These are phyloP conservation scores for Massarina eburnea DNA, from an alignment of 2,329 filamentous ascomycete genomes.

Conservation along the genomic window DNA sequence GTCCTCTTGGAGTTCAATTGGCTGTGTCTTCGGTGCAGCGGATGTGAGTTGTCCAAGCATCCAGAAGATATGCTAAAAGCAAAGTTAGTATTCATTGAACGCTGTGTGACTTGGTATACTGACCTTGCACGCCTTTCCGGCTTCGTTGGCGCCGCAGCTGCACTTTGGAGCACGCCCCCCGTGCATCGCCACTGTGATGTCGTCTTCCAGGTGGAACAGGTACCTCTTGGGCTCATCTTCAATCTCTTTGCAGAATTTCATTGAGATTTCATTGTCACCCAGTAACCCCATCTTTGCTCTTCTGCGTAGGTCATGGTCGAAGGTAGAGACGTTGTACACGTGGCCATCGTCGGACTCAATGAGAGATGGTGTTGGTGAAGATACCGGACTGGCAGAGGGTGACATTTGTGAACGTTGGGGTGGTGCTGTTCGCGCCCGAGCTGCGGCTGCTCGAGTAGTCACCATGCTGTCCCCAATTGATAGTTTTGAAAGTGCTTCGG, in stretches of 20 bases:
- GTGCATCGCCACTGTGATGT: constrained; percentile 38
- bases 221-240: constrained; percentile 30
- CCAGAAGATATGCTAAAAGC: constrained; percentile 43
- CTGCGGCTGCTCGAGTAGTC: constrained; percentile 40
- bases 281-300: constrained; percentile 33
- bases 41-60: constrained; percentile 38
- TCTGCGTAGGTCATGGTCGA: constrained; percentile 34
- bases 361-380: constrained; percentile 33
- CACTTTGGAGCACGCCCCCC: constrained; percentile 31
- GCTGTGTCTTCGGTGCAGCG: constrained; percentile 24
- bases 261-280: constrained; percentile 35
- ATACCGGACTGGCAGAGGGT: constrained; percentile 19
- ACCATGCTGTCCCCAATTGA: constrained; percentile 42
- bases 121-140: constrained; percentile 39
- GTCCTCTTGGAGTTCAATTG: constrained; percentile 33
- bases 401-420: constrained; percentile 11
- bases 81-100: not conserved
- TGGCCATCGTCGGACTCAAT: constrained; percentile 38
- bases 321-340: constrained; percentile 36
- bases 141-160: constrained; percentile 39
- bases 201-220: constrained; percentile 39
- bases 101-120: constrained; percentile 2
- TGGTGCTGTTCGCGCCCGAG: constrained; percentile 27
- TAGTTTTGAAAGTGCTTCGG: constrained; percentile 40
- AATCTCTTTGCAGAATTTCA: constrained; percentile 38